Evolutionary conservation across 176 grass and related monocot species (phyloP).

Genomic region (Cocos nucifera): DNA sequence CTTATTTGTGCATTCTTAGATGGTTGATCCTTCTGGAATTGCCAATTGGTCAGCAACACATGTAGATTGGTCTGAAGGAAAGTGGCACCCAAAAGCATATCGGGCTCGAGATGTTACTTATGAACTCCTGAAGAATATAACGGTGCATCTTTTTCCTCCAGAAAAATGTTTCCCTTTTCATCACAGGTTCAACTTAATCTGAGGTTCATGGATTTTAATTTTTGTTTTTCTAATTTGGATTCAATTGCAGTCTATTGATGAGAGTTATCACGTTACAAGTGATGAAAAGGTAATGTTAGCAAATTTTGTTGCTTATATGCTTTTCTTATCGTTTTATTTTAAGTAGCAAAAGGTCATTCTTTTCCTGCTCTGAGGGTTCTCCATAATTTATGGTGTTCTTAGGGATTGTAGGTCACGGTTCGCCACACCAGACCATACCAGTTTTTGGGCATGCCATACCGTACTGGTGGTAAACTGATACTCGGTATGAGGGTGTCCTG

Average conservation of each 20-base stretch:
- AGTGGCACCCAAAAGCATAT: conserved; percentile 97
- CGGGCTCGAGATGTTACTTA: conserved; percentile 70
- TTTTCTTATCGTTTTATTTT: neutral
- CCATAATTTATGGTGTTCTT: too few relatives aligned
- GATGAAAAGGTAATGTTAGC: conserved; percentile 54
- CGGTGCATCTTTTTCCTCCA: conserved; percentile 40
- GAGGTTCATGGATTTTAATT: too few relatives aligned
- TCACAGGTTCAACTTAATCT: neutral
- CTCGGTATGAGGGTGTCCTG: too few relatives aligned
- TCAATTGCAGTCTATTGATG: conserved; percentile 56
- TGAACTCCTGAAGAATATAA: conserved; percentile 80
- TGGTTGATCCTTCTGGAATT: conserved; percentile 89
- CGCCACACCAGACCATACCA: too few relatives aligned
- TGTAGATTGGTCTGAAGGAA: conserved; percentile 96
- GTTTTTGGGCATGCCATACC: too few relatives aligned
- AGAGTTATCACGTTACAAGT: conserved; percentile 74
- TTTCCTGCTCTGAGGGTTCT: too few relatives aligned
- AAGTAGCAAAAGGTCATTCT: too few relatives aligned
- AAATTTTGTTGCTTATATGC: neutral
- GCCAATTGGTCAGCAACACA: conserved; percentile 94
- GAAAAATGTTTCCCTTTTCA: neutral
- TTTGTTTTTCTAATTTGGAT: conserved; percentile 1
- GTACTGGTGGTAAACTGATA: too few relatives aligned
- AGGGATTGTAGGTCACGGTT: too few relatives aligned
- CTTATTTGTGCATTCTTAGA: conserved; percentile 36